Evolutionary conservation across 192 early-diverging fungal genomes (phyloP).

Genomic region (Backusella parvicylindrica): DNA sequence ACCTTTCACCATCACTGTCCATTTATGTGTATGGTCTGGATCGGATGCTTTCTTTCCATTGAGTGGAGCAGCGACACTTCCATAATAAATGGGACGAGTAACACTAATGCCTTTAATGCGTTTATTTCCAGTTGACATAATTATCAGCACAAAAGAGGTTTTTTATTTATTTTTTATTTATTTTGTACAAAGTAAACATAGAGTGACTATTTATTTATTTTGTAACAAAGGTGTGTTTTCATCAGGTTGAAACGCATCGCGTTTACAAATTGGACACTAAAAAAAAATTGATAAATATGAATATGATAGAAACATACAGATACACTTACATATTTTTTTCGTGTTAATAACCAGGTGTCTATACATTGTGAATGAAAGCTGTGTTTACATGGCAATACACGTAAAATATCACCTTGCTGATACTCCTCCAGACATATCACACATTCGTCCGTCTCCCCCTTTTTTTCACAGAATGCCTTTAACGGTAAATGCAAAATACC

Average conservation of each 20-base stretch:
- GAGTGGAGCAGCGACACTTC: slow-evolving; percentile 75
- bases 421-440: slow-evolving; percentile 94
- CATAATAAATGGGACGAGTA: slow-evolving; percentile 82
- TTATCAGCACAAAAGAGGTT: not conserved
- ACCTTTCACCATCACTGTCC: slow-evolving; percentile 88
- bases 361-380: slow-evolving; percentile 87
- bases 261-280: slow-evolving; percentile 33
- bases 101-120: slow-evolving; percentile 60
- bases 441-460: slow-evolving; percentile 76
- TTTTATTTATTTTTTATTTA: not conserved
- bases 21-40: slow-evolving; percentile 91
- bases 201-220: not conserved
- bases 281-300: not conserved
- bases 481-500: slow-evolving; percentile 69
- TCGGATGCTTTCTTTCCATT: slow-evolving; percentile 60
- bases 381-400: slow-evolving; percentile 84
- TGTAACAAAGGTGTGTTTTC: slow-evolving; percentile 19
- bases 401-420: slow-evolving; percentile 72
- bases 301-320: not conserved
- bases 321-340: slow-evolving; percentile 79
- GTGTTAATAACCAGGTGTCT: slow-evolving; percentile 85
- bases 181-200: not conserved
- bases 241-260: slow-evolving; percentile 8
- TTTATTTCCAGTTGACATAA: slow-evolving; percentile 22
- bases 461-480: slow-evolving; percentile 58